phyloP scores from a whole-genome alignment of 805 yeast genomes.

The Candida krabiensis region DNA sequence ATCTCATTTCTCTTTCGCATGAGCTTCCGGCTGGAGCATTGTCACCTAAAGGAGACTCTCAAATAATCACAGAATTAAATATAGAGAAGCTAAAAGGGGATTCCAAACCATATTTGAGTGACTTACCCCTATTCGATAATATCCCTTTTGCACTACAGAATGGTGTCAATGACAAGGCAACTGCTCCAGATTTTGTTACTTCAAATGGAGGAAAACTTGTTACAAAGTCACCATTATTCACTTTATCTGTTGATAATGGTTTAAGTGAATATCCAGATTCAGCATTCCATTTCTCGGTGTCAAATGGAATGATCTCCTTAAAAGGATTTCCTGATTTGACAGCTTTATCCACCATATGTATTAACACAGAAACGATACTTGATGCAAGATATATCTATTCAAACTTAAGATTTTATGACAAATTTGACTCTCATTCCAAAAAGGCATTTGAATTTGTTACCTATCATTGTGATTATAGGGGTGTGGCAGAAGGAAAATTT shows the following conservation, averaged over 20 bases:
- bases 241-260: conserved; percentile 5
- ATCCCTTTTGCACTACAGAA: not conserved
- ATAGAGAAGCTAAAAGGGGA: not conserved
- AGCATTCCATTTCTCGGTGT: conserved; percentile 1
- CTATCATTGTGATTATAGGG: conserved; percentile 15
- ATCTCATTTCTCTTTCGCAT: conserved; percentile 5
- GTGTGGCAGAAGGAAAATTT: conserved; percentile 9
- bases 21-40: not conserved
- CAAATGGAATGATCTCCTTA: conserved; percentile 13
- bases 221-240: too few species aligned
- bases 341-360: conserved; percentile 4
- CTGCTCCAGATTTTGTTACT: not conserved
- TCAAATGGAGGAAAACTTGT: not conserved
- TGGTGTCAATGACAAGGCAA: not conserved
- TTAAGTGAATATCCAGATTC: not conserved
- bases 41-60: not conserved
- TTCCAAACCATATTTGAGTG: not conserved
- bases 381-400: conserved; percentile 8
- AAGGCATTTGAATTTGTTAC: conserved; percentile 7
- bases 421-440: conserved; percentile 12
- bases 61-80: not conserved
- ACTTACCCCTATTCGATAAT: not conserved
- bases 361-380: not conserved
- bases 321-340: conserved; percentile 2
- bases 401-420: conserved; percentile 8